Conservation (phyloP, 495 filamentous ascomycete genomes). For the Diplogelasinospora grovesii region DNA sequence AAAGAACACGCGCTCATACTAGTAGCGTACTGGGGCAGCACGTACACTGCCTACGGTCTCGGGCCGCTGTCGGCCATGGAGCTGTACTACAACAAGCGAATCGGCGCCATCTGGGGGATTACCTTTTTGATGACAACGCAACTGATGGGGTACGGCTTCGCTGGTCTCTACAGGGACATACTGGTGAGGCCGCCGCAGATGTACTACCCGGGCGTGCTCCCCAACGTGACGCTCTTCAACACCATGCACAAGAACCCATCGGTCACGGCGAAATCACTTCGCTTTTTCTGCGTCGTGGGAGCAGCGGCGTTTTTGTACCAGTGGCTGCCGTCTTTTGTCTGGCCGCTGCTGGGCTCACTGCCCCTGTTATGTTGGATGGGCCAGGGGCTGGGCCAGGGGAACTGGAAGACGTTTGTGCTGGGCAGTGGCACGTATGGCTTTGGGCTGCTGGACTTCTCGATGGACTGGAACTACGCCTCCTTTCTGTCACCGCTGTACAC, state of each 20-base stretch:
- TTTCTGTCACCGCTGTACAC: conserved; percentile 16
- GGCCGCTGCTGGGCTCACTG: conserved; percentile 14
- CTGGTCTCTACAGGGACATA: conserved; percentile 28
- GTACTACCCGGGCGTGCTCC: conserved; percentile 20
- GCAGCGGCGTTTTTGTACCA: conserved; percentile 15
- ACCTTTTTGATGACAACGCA: conserved; percentile 30
- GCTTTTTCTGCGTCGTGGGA: conserved; percentile 15
- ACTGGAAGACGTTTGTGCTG: conserved; percentile 13
- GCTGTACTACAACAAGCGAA: conserved; percentile 14
- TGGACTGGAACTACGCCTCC: conserved; percentile 19
- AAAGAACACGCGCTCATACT: conserved; percentile 33
- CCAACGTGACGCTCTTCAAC: conserved; percentile 15
- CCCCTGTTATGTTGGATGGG: conserved; percentile 20
- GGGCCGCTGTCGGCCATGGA: conserved; percentile 16
- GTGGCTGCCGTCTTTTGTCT: conserved; percentile 20
- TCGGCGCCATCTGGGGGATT: conserved; percentile 13
- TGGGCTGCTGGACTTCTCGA: conserved; percentile 14
- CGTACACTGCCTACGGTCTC: conserved; percentile 17
- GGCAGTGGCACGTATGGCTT: conserved; percentile 13
- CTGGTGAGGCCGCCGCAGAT: conserved; percentile 35
- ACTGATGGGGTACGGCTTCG: conserved; percentile 32
- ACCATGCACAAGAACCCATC: conserved; percentile 18
- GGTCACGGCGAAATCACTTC: conserved; percentile 13
- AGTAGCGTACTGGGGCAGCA: conserved; percentile 12
- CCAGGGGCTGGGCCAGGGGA: conserved; percentile 12